Conservation (phyloP, 768 basidiomycete species). For the Rhizopogon rudus region DNA sequence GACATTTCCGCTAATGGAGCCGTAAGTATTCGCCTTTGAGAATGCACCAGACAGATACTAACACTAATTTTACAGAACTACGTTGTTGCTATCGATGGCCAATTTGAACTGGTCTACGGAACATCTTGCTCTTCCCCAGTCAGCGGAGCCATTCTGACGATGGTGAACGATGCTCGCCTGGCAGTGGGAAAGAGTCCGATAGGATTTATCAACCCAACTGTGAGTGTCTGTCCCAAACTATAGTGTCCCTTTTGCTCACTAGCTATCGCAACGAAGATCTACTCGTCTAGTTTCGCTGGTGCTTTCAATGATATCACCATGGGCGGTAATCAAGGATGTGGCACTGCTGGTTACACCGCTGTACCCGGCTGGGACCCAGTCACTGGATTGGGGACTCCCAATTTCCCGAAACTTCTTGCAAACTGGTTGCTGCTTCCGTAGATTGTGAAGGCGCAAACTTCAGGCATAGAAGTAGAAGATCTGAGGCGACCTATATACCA, state of each 20-base stretch:
- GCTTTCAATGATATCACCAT: constrained; percentile 42
- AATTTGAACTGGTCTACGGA: constrained; percentile 34
- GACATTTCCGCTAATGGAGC: constrained; percentile 29
- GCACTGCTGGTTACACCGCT: constrained; percentile 27
- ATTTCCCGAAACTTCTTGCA: constrained; percentile 46
- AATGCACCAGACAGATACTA: background rate
- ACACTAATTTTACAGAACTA: constrained; percentile 11
- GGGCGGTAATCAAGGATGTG: constrained; percentile 36
- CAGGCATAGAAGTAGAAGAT: background rate
- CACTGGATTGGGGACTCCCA: constrained; percentile 32
- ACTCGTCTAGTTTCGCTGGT: constrained; percentile 32
- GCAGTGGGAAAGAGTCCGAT: constrained; percentile 20
- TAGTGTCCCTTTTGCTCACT: background rate
- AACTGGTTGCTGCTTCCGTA: constrained; percentile 36
- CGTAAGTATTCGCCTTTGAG: background rate
- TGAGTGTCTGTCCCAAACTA: constrained; percentile 3
- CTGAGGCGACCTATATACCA: background rate
- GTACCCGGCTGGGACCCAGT: constrained; percentile 26
- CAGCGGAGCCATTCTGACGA: constrained; percentile 13
- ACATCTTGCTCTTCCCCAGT: constrained; percentile 23
- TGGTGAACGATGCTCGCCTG: constrained; percentile 25
- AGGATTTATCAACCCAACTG: constrained; percentile 26
- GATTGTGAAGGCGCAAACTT: constrained; percentile 1
- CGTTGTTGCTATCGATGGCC: constrained; percentile 25
- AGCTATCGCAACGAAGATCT: constrained; percentile 28